Base-by-base conservation (phyloP, 2,329 filamentous ascomycete species). In the Xylaria digitata region DNA sequence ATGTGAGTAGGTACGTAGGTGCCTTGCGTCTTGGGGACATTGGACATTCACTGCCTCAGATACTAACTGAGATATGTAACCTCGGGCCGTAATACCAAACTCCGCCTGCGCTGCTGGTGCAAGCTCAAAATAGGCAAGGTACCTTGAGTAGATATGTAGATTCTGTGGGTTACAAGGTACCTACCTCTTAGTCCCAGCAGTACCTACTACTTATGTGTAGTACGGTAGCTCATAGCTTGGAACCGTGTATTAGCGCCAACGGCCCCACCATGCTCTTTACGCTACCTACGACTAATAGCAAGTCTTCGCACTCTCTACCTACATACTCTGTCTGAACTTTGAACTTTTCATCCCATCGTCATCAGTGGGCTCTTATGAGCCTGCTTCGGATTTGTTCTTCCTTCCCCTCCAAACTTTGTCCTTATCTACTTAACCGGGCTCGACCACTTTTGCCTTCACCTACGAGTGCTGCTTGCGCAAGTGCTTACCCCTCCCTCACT, bases 301-400 rank as follows among this genome's bases (percentile, higher is more conserved):
- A 9, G 34, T 37, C 34, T 49, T 67, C 54, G 37, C 53, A 45
- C 62, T 13, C 49, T 59, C 48, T 54, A 23, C 64, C 26, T 5
- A 26, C 26, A 2, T 26, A 26, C 26, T 62, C 43, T 34, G 46
- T 62, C 43, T 34, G 46, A 34, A 61, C 42, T 48, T 42, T 57
- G 45, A 65, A 53, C 54, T 66, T 70, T 68, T 58, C 56, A 63
- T 60, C 59, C 46, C 57, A 70, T 63, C 67, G 67, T 63, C 65
- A 70, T 70, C 54, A 54, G 65, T 49, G 54, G 32, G 56, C 56
- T 63, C 46, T 59, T 43, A 52, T 61, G 58, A 61, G 56, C 59
- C 50, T 32, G 23, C 45, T 34, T 23, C n/a, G 30, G 34, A 42
- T 23, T 32, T 30, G 42, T 50, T n/a, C 49, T 23, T 34, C 34